Conservation (phyloP, 2,329 filamentous ascomycete species). For the Venturiaceae sp. region DNA sequence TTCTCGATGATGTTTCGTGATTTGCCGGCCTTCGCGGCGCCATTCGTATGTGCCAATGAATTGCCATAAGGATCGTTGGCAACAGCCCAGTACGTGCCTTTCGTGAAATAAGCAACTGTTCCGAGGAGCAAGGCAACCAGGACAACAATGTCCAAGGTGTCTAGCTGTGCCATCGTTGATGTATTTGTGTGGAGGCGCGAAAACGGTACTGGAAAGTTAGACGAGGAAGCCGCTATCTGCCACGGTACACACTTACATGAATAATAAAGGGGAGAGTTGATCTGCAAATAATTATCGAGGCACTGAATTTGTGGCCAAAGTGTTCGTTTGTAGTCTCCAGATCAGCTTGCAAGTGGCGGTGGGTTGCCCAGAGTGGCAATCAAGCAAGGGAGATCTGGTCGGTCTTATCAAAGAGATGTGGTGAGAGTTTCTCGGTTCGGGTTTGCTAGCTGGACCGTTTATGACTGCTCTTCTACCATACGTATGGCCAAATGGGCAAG, state of each 20-base stretch:
- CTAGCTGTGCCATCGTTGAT: slow-evolving; percentile 79
- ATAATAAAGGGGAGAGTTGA: not conserved
- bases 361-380: not conserved
- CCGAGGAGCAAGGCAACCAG: slow-evolving; percentile 75
- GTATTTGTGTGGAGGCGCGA: not conserved
- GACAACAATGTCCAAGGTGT: slow-evolving; percentile 90
- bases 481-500: not conserved
- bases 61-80: slow-evolving; percentile 80
- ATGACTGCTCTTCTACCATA: not conserved
- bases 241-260: not conserved
- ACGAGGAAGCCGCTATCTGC: not conserved
- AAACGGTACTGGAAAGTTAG: not conserved
- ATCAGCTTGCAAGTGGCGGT: not conserved
- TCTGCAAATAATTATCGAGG: too few relatives aligned
- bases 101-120: slow-evolving; percentile 93
- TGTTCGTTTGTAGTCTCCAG: not conserved
- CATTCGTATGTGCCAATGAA: slow-evolving; percentile 56
- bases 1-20: slow-evolving; percentile 91
- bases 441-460: not conserved
- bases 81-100: slow-evolving; percentile 87
- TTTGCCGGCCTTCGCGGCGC: slow-evolving; percentile 66
- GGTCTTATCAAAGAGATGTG: not conserved
- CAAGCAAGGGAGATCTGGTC: not conserved
- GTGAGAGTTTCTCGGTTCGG: not conserved
- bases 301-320: not conserved